Percentiles rank a stretch among this genome's conserved stretches.
These are phyloP conservation scores for Camelina neglecta DNA, from an alignment of 345 rosid genomes.

Conservation along the genomic window DNA sequence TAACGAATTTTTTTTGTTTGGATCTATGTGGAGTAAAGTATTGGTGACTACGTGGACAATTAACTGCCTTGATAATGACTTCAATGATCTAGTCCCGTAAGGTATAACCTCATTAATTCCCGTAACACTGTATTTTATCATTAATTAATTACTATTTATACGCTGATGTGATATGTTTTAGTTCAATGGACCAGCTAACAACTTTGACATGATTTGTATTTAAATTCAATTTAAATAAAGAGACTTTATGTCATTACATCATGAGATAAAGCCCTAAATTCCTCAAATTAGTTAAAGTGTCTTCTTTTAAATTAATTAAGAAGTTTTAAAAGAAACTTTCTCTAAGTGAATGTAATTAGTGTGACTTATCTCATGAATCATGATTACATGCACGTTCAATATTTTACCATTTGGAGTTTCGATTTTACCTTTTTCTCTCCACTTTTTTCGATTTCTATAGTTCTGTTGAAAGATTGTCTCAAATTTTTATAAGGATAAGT, in stretches of 20 bases:
- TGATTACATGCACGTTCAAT: slow-evolving; percentile 13
- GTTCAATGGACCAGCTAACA: slow-evolving; percentile 45
- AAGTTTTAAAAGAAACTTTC: slow-evolving; percentile 9
- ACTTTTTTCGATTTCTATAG: slow-evolving; percentile 2
- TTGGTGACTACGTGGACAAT: slow-evolving; percentile 42
- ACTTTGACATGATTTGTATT: slow-evolving; percentile 38
- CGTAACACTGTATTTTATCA: slow-evolving; percentile 14
- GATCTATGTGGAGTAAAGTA: slow-evolving; percentile 27
- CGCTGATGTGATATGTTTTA: slow-evolving; percentile 40
- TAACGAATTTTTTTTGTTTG: slow-evolving; percentile 13
- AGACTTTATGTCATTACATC: slow-evolving; percentile 45
- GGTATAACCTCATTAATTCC: slow-evolving; percentile 34
- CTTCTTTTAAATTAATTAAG: slow-evolving; percentile 32
- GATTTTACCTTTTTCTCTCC: neutral
- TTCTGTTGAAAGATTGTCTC: neutral
- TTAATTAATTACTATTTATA: slow-evolving; percentile 11
- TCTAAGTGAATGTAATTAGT: slow-evolving; percentile 30
- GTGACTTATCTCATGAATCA: slow-evolving; percentile 32
- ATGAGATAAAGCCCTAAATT: slow-evolving; percentile 47
- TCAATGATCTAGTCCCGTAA: slow-evolving; percentile 34
- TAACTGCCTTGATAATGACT: slow-evolving; percentile 46
- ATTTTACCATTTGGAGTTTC: slow-evolving; percentile 9
- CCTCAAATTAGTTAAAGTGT: slow-evolving; percentile 45
- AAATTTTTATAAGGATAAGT: neutral
- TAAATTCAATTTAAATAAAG: slow-evolving; percentile 14